Conservation (phyloP, 2,329 filamentous ascomycete genomes). For the Trichoderma simmonsii region DNA sequence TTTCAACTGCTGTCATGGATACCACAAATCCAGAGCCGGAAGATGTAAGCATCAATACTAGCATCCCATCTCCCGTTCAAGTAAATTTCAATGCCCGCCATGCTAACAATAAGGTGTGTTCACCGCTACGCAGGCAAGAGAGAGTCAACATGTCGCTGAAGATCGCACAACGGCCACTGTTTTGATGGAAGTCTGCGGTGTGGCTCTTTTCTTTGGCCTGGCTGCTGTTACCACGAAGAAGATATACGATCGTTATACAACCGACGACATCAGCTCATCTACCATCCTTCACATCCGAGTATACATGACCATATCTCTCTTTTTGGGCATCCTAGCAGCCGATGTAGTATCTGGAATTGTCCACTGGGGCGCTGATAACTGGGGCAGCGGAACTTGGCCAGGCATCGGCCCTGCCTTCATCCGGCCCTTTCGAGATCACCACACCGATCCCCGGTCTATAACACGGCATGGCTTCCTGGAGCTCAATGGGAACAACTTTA, state of each 20-base stretch:
- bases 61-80: too few relatives aligned
- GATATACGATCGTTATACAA: background rate
- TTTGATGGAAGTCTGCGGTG: background rate
- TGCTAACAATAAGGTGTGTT: background rate
- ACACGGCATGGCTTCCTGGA: background rate
- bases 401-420: background rate
- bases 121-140: background rate
- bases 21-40: background rate
- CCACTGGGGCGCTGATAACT: background rate
- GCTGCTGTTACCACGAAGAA: background rate
- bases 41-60: background rate
- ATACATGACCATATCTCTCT: background rate
- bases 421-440: background rate
- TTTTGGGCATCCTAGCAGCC: background rate
- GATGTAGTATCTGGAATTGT: background rate
- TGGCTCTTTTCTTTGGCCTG: background rate
- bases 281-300: background rate
- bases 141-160: background rate
- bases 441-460: background rate
- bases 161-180: background rate
- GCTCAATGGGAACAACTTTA: background rate
- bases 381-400: background rate
- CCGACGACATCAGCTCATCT: background rate
- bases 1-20: background rate
- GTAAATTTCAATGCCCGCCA: too few relatives aligned